These are phyloP conservation scores for Ophiocordyceps camponoti-rufipedis DNA, from an alignment of 2,329 filamentous ascomycete genomes.

Conservation along the genomic window DNA sequence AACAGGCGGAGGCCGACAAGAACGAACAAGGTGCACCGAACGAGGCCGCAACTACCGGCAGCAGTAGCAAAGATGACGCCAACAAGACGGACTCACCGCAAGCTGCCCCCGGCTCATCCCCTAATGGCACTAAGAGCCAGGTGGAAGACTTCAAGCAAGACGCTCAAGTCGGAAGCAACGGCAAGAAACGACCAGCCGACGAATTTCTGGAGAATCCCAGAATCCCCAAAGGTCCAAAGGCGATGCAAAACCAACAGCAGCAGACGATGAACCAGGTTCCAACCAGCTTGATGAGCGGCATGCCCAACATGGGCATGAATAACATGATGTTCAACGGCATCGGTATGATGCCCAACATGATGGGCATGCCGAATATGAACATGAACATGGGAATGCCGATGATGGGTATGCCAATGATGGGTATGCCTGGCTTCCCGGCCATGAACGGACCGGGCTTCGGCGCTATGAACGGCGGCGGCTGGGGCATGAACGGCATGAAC, in stretches of 20 bases:
- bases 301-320: conserved; percentile 18
- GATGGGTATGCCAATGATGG: conserved; percentile 14
- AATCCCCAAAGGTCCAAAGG: conserved; percentile 46
- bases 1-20: conserved; percentile 10
- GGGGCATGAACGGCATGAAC: conserved; percentile 14
- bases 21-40: conserved; percentile 8
- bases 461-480: conserved; percentile 11
- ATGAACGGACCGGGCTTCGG: conserved; percentile 12
- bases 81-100: conserved; percentile 18
- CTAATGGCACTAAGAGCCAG: conserved; percentile 12
- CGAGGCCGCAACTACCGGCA: neutral
- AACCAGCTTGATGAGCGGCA: conserved; percentile 28
- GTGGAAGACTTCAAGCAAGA: conserved; percentile 14
- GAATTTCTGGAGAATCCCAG: conserved; percentile 47
- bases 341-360: conserved; percentile 19
- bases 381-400: conserved; percentile 10
- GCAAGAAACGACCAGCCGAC: conserved; percentile 72
- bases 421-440: conserved; percentile 7
- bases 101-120: conserved; percentile 10
- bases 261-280: conserved; percentile 24
- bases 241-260: conserved; percentile 40
- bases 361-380: conserved; percentile 17
- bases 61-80: conserved; percentile 5
- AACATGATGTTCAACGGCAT: conserved; percentile 19
- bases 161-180: conserved; percentile 16